These are phyloP conservation scores for Pleurotus ostreatus DNA, from an alignment of 768 basidiomycete species.

Conservation along the genomic window DNA sequence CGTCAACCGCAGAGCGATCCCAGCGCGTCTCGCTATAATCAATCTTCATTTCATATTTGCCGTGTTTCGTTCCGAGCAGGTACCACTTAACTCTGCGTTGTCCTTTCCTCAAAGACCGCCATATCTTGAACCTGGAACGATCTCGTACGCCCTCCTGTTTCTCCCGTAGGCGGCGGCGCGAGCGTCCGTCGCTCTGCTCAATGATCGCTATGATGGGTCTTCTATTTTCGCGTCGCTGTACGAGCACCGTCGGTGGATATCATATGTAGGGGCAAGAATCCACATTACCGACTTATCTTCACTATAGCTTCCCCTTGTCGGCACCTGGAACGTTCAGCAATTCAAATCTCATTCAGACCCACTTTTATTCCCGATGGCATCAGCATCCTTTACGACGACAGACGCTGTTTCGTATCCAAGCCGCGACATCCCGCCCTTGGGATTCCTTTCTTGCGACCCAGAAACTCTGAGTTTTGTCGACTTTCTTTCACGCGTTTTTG, in stretches of 20 bases:
- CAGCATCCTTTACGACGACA: neutral
- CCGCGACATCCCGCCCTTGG: slow-evolving; percentile 1
- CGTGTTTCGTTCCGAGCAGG: neutral
- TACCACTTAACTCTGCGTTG: neutral
- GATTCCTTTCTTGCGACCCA: neutral
- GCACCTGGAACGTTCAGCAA: neutral
- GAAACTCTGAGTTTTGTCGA: neutral
- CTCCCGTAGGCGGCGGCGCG: neutral
- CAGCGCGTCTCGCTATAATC: slow-evolving; percentile 1
- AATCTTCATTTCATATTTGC: neutral
- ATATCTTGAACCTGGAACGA: neutral
- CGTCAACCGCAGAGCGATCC: slow-evolving; percentile 5
- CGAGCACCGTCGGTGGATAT: too few species aligned
- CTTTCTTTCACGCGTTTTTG: neutral
- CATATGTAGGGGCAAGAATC: too few species aligned
- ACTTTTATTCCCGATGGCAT: slow-evolving; percentile 1
- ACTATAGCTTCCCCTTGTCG: neutral
- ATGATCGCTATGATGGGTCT: too few species aligned
- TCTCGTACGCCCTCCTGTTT: neutral
- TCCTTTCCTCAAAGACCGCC: neutral
- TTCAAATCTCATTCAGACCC: neutral
- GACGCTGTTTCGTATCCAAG: neutral
- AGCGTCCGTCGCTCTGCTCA: neutral
- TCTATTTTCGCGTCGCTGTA: too few species aligned
- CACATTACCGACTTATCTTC: too few species aligned